phyloP scores from a whole-genome alignment of 164 flowering plant species.

The Echeveria elegans region DNA sequence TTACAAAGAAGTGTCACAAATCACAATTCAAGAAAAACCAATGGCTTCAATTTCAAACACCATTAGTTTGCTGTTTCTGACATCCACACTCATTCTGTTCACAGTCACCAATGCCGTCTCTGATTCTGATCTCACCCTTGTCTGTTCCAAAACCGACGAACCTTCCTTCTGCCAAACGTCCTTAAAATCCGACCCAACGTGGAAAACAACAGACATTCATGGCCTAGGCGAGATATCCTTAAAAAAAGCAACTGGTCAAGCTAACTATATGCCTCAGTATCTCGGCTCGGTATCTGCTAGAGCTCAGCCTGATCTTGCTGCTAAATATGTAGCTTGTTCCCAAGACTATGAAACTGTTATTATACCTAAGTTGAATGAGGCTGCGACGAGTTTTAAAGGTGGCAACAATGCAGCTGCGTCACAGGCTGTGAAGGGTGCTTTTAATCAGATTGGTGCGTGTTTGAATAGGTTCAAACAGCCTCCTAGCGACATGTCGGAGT shows the following conservation, averaged over 20 bases:
- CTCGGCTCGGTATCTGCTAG: neutral
- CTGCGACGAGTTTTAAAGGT: neutral
- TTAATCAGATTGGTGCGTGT: neutral
- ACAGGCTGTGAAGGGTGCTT: neutral
- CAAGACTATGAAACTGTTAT: neutral
- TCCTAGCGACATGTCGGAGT: neutral
- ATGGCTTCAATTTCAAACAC: neutral
- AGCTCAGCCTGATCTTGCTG: neutral
- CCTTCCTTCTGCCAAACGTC: neutral
- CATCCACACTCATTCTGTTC: neutral
- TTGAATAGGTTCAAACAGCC: neutral
- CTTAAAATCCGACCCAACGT: neutral
- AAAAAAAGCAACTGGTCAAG: neutral
- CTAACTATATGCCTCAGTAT: neutral
- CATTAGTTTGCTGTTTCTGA: neutral
- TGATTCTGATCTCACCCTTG: neutral
- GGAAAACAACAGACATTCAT: neutral
- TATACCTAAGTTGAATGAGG: neutral
- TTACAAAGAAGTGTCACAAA: no score
- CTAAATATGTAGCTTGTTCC: neutral
- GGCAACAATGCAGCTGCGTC: neutral
- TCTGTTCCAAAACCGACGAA: neutral
- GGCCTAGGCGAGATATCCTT: neutral
- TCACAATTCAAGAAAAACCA: neutral
- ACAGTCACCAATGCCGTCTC: neutral